Evolutionary conservation across 345 rosid species (phyloP), one percentile per base, ranked within the genome.

Genomic region (Bruguiera parviflora): DNA sequence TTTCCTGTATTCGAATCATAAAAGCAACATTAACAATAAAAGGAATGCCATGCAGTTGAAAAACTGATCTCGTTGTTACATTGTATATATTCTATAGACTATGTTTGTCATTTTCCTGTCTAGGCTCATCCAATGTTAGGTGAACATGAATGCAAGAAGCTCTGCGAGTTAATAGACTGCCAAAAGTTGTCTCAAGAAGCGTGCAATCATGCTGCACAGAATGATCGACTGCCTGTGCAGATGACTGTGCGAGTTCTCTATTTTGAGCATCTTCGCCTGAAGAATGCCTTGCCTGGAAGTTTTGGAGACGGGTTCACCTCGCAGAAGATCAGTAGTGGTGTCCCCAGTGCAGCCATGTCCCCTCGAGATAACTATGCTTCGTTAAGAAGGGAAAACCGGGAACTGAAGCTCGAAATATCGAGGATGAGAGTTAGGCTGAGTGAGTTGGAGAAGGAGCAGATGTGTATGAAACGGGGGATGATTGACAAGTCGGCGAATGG

Each of bases 281-380:
- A 89, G 89, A 86, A 84, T 46, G 79, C 87, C 72, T 20, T 93
- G 64, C 81, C 86, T 0, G 81, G 87, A 65, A 85, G 78, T 37
- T 85, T 87, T 8, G 97, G 88, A 43, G 97, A 93, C 9, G 91
- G 84, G 21, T 75, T 77, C 55, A 67, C 81, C 33, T 89, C 97
- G 11, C 89, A 87, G 80, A 87, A 83, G 74, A 63, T 89, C 71
- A 87, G 95, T 79, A 89, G 95, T 0, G 87, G 96, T 10, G 74
- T 88, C 68, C 90, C 87, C 0, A 88, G 93, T 51, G 88, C 91
- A 35, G 86, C 89, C 55, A 86, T 86, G 83, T 88, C 94, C 22
- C 94, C 94, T 18, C 78, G 86, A 24, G 91, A 88, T 33, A 88
- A 86, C 55, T 88, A 88, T 29, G 93, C 93, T 4, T 88, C 90